Base-by-base conservation (phyloP, 768 basidiomycete genomes). In the Chiua virens region DNA sequence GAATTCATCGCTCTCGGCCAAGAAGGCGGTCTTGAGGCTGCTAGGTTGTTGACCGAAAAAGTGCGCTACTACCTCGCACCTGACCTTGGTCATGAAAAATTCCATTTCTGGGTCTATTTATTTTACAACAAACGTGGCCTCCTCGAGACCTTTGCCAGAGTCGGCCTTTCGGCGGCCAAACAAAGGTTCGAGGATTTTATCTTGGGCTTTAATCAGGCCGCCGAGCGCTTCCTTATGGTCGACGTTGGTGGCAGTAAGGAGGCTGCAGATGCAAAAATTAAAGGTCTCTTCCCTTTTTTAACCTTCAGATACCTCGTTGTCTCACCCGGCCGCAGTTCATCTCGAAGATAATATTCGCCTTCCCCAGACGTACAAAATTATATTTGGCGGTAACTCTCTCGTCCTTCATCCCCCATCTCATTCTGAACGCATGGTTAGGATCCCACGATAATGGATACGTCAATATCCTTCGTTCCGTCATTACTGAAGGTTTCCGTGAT, bases 361-460 rank as follows among this genome's bases (percentile, higher is more conserved):
- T 50, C 79, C 83, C 34, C 83, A 87, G 62, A 86, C 82, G 3
- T 73, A 72, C 56, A 85, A 80, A 70, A 74, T 89, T 61, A 71
- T 87, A 55, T 86, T 88, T 59, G 85, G 83, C 61, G 86, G 86
- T 79, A 53, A 50, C 64, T 22, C 36, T n/a, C 41, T 46, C 34
- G 54, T 46, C 23, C 45, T 42, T 18, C 35, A 25, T 49, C 18
- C 52, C 23, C n/a, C 9, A 56, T 40, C 30, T 3, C 15, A 34
- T 34, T 17, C 34, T 17, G 34, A 34, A 34, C 15, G 34, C 27
- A 41, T 48, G 30, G 27, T 39, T 55, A 87, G 85, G 85, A 55
- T 83, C 82, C 60, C 87, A 88, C 63, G 86, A 88, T 69, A 82
- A 81, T 70, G 86, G 87, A 58, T 88, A 89, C 70, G 75, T 79